Base-by-base conservation (phyloP, 331 rosid genomes). In the Arachis monticola region DNA sequence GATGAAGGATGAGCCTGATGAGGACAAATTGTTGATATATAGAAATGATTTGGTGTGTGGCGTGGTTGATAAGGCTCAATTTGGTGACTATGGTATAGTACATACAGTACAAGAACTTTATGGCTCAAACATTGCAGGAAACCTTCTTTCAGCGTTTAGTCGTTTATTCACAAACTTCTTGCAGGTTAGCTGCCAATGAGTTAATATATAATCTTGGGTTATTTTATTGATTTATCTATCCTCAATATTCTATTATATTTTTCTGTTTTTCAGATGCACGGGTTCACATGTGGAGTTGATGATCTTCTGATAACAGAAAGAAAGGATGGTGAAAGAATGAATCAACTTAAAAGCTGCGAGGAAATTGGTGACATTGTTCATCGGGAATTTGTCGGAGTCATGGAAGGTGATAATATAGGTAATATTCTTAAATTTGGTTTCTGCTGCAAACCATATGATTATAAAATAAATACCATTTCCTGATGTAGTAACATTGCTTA, bases 261-360 rank as follows among this genome's bases (percentile, higher is more conserved):
- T 22, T 50, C 56, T 42, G 60, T 83, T 63, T 31, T 85, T 67
- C 85, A 94, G 99, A 79, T 82, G 85, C 97, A 94, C 61, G 97
- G 97, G 51, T 90, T 92, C 87, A 94, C 97, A 3, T 92, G 99
- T 82, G 97, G 99, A 66, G 89, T 94, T 32, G 96, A 92, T 58
- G 99, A 91, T 88, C 98, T 89, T 83, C 87, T 93, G 68, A 3
- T 79, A 60, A 67, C 66, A 67, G 78, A 78, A 72, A 81, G 65
- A 73, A 94, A 81, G 71, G 99, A 94, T 80, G 12, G 62, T 60
- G 89, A 90, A 82, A 88, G 96, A 86, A 75, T 80, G 84, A 74
- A 82, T 69, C 87, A 88, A 79, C 96, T 94, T 47, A 78, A 81
- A 77, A 88, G 86, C 72, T 94, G 97, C 64, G 96, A 92, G 77